Percentiles rank a stretch among this genome's conserved stretches.
phyloP scores from a whole-genome alignment of 768 basidiomycete species.

The Crepidotus variabilis region DNA sequence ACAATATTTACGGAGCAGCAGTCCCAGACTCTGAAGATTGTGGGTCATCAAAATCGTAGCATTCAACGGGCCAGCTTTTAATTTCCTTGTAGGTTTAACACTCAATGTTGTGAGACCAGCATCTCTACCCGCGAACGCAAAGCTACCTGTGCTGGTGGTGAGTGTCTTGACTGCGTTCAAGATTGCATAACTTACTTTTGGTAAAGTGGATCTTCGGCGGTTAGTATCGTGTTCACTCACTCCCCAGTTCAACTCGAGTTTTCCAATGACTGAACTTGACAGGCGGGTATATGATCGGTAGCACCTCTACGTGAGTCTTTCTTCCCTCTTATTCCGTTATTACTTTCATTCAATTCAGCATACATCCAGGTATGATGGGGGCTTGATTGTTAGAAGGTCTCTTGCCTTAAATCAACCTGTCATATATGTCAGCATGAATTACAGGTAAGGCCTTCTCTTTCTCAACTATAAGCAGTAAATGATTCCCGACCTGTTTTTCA shows the following conservation, averaged over 20 bases:
- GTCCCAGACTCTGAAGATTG: slow-evolving; percentile 43
- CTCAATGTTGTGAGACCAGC: slow-evolving; percentile 49
- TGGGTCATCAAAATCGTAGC: slow-evolving; percentile 19
- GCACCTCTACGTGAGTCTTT: slow-evolving; percentile 26
- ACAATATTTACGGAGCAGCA: slow-evolving; percentile 23
- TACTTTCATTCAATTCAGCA: neutral
- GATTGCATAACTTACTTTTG: neutral
- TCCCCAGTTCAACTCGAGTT: slow-evolving; percentile 1
- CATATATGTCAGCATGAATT: slow-evolving; percentile 54
- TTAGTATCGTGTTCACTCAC: slow-evolving; percentile 7
- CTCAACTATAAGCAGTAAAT: neutral
- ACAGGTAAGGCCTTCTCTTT: slow-evolving; percentile 24
- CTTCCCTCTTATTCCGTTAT: neutral
- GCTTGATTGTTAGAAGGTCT: slow-evolving; percentile 39
- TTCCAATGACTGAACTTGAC: neutral
- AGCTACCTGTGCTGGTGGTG: slow-evolving; percentile 55
- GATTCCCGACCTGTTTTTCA: neutral
- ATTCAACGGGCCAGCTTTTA: neutral
- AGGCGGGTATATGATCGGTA: slow-evolving; percentile 43
- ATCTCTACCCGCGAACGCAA: slow-evolving; percentile 32
- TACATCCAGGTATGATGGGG: slow-evolving; percentile 37
- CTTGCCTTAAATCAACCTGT: slow-evolving; percentile 38
- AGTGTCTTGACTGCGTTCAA: slow-evolving; percentile 14
- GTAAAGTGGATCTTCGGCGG: slow-evolving; percentile 51
- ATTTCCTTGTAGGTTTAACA: slow-evolving; percentile 35